Percentiles rank a stretch among this genome's conserved stretches.
Evolutionary conservation across 148 eudicot genomes (phyloP).

Genomic region (Amaranthus cruentus): DNA sequence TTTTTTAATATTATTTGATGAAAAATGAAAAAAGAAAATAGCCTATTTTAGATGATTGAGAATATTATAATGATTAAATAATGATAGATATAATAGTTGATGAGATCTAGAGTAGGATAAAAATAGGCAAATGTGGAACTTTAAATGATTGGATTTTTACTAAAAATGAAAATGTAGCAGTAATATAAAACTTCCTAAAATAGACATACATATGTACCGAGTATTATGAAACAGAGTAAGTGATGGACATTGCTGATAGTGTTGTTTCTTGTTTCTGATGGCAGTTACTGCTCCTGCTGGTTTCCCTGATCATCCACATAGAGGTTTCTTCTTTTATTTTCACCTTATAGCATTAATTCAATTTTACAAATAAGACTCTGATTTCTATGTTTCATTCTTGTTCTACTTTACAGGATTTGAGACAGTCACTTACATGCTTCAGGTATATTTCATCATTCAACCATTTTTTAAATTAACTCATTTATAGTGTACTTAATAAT

Average conservation of each 20-base stretch:
- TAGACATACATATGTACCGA: neutral
- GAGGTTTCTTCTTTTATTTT: slow-evolving; percentile 45
- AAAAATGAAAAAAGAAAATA: no score
- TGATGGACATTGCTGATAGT: neutral
- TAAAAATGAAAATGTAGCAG: no score
- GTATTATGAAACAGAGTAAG: no score
- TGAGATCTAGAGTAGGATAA: no score
- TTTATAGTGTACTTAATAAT: neutral
- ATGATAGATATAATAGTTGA: no score
- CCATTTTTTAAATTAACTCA: slow-evolving; percentile 28
- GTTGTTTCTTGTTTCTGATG: neutral
- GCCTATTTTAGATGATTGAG: no score
- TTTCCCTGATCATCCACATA: slow-evolving; percentile 97
- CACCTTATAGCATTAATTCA: no score
- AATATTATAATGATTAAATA: no score
- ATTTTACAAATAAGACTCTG: no score
- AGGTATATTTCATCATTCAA: slow-evolving; percentile 35
- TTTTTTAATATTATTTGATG: no score
- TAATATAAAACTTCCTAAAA: neutral
- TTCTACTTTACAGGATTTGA: slow-evolving; percentile 61
- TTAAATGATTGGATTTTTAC: no score
- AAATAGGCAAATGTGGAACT: no score
- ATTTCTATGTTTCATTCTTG: neutral
- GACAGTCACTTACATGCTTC: slow-evolving; percentile 91
- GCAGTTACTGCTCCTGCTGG: slow-evolving; percentile 87